Base-by-base conservation (phyloP, 129 eudicot species). In the Gnaphalium uliginosum region DNA sequence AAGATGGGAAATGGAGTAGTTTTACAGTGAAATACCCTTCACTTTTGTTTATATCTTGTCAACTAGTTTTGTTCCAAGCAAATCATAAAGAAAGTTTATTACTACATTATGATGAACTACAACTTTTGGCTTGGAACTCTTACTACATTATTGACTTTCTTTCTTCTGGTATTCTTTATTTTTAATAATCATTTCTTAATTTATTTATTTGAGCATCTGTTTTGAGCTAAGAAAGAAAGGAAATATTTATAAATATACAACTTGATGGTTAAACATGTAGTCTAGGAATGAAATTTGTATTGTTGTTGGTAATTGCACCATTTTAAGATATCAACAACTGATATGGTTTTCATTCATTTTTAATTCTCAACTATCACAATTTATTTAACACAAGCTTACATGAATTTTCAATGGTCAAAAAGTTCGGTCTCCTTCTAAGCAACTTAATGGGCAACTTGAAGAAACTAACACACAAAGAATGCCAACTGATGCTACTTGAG, bases 1-100 rank as follows among this genome's bases (percentile, higher is more conserved):
- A 53, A 60, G 69, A 50, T 43, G 50, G 27, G 60, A 39, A 73
- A 64, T 66, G 63, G 33, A 62, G n/a, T 46, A 46, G 53, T 46
- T 46, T 46, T 46, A 46, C 17, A 46, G 53, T 46, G 53, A 14
- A 46, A 46, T 14, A 13, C 73, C 58, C 73, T 66, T 66, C 11
- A 33, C 39, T 76, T 62, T 30, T 22, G 64, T 26, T 23, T 26
- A 2, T 9, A 39, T 39, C 1, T 39, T 2, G 29, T 58, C 25
- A 2, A 19, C 26, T 58, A 58, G 26, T 25, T 58, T 58, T 22
- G 6, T 22, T 58, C 22, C 22, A 6, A 13, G 22, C 29, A 22
- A 24, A 48, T 48, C 72, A 8, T 0, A 46, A 46, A 2, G 1
- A 13, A 46, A 14, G 53, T 14, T 14, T 46, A 46, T 46, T 46